Evolutionary conservation across 1,284 basidiomycete species (phyloP), one percentile per base, ranked within the genome.

Genomic region (Malassezia restricta): DNA sequence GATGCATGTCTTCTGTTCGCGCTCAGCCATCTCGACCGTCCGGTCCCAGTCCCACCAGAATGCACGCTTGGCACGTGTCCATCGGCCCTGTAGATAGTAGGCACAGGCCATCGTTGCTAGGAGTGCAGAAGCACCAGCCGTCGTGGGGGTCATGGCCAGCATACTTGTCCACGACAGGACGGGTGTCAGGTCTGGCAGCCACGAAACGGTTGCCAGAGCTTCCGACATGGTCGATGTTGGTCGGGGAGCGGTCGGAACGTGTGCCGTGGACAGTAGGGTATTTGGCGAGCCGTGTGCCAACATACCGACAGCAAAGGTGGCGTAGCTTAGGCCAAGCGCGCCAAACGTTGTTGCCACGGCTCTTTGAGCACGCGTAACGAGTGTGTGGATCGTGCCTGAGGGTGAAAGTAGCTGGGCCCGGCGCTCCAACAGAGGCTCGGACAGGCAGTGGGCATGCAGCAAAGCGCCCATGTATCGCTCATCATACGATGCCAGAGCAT

Each of bases 21-120:
- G 53, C 35, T 69, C 66, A 2, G 64, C 46, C 5, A 61, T 65
- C 11, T 59, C 39, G 7, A 59, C 60, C 11, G 65, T 47, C 5
- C 64, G 54, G 35, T 66, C 64, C 66, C 67, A 68, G 33, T 75
- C 73, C n/a, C 51, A 43, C 30, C 66, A 62, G 53, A 75, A 75
- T 14, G 58, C 53, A 17, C 50, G 50, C 47, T 72, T 63, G 2
- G 61, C 61, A 42, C 64, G 65, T 47, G 56, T 58, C 67, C 68
- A 75, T 15, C 59, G 45, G 2, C 67, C 62, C 54, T 75, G 74
- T 50, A 75, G 48, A n/a, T 59, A 57, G 65, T 68, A 75, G 7
- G 65, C 70, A 8, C 58, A 61, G 15, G 66, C 11, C 6, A 59
- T 61, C 6, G 59, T 55, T 9, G 66, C 71, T 8, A 75, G 44